These are phyloP conservation scores for Rhododendron kiyosumense DNA, from an alignment of 148 eudicot genomes.

Conservation along the genomic window DNA sequence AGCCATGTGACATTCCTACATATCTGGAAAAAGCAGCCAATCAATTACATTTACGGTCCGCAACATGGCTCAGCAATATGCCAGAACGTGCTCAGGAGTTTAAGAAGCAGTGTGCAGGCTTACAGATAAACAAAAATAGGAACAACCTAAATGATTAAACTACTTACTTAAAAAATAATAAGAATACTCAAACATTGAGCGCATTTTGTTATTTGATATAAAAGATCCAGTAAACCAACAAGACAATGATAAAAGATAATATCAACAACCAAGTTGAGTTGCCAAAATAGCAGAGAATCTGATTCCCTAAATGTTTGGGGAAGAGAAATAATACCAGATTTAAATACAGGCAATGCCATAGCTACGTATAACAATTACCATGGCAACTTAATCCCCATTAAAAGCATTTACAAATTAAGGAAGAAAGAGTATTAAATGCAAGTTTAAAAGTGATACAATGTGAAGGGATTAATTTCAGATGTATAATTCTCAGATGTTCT, in stretches of 20 bases:
- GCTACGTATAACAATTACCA: too few relatives aligned
- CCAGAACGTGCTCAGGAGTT: not conserved
- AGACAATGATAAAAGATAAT: not conserved
- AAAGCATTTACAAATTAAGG: too few relatives aligned
- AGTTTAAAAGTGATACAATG: too few relatives aligned
- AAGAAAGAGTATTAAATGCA: too few relatives aligned
- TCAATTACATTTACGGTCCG: not conserved
- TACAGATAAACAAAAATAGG: not conserved
- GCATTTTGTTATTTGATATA: not conserved
- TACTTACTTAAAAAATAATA: not conserved
- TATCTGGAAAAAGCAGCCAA: not conserved
- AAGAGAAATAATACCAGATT: too few relatives aligned
- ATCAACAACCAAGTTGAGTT: not conserved
- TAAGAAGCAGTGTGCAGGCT: not conserved
- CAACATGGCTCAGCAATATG: not conserved
- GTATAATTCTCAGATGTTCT: too few relatives aligned
- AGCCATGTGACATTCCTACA: not conserved
- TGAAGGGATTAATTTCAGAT: too few relatives aligned
- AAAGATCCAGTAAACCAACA: not conserved
- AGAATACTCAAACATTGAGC: not conserved
- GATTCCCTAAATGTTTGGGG: too few relatives aligned
- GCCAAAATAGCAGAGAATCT: not conserved
- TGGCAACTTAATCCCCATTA: too few relatives aligned
- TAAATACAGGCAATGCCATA: too few relatives aligned
- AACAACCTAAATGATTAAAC: not conserved